A percentile compares a stretch with the other conserved stretches of the same genome.
Conservation (phyloP, 306 rosid species). For the Malus domestica region DNA sequence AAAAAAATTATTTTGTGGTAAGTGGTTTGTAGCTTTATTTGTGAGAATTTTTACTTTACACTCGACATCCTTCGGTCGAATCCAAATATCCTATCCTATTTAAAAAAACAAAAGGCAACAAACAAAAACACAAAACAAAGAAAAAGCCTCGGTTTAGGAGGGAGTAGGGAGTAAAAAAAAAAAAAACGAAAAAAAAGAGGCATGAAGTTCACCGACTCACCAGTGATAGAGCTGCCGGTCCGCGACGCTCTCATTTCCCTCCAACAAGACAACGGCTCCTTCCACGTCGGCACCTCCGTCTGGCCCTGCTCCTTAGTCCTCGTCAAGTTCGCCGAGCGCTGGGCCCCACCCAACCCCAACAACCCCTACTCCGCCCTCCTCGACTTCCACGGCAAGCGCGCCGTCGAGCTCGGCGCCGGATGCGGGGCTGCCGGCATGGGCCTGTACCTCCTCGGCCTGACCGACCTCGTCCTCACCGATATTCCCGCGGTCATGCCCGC, state of each 20-base stretch:
- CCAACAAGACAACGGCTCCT: conserved; percentile 82
- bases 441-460: conserved; percentile 65
- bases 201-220: conserved; percentile 92
- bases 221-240: conserved; percentile 69
- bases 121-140: too few species aligned
- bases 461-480: conserved; percentile 70
- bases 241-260: conserved; percentile 48
- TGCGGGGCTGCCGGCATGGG: conserved; percentile 94
- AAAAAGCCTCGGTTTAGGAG: too few species aligned
- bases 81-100: too few species aligned
- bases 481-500: conserved; percentile 90
- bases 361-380: conserved; percentile 66
- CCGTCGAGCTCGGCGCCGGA: conserved; percentile 76
- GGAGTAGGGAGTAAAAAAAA: too few species aligned
- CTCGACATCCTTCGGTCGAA: too few species aligned
- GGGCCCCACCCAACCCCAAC: conserved; percentile 33
- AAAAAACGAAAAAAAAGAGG: too few species aligned
- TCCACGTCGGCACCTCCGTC: conserved; percentile 88
- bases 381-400: conserved; percentile 65
- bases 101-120: too few species aligned
- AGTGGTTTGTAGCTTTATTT: too few species aligned
- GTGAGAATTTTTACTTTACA: too few species aligned
- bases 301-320: conserved; percentile 95
- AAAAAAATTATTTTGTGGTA: too few species aligned
- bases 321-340: conserved; percentile 82